Percentiles rank a stretch among this genome's conserved stretches.
Evolutionary conservation across 164 flowering plant species (phyloP).

Genomic region (Cinnamomum chago): DNA sequence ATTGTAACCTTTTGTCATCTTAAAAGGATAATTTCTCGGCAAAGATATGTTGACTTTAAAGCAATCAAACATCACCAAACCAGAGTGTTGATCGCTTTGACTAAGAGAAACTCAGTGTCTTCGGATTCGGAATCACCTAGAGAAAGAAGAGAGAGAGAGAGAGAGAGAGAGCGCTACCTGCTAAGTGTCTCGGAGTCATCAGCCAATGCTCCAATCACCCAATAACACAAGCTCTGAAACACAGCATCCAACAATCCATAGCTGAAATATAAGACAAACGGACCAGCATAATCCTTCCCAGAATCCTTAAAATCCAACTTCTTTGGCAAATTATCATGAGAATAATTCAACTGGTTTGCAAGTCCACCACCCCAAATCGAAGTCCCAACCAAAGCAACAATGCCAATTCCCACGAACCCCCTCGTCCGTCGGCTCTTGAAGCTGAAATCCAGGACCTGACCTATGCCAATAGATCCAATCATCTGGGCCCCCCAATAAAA

Average conservation of each 20-base stretch:
- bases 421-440: constrained; percentile 66
- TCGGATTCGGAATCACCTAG: too few species aligned
- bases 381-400: constrained; percentile 56
- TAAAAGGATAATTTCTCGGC: too few species aligned
- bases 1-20: too few species aligned
- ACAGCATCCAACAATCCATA: constrained; percentile 88
- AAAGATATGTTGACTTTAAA: too few species aligned
- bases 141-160: neutral
- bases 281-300: constrained; percentile 65
- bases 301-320: constrained; percentile 73
- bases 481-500: constrained; percentile 99
- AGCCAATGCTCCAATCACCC: constrained; percentile 93
- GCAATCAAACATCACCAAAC: too few species aligned
- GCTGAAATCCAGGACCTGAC: constrained; percentile 72
- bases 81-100: neutral
- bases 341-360: constrained; percentile 63
- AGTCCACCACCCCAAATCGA: constrained; percentile 90
- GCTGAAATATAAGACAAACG: constrained; percentile 73
- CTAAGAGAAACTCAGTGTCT: neutral
- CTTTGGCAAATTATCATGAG: constrained; percentile 23
- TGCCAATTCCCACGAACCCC: constrained; percentile 59
- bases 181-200: constrained; percentile 88
- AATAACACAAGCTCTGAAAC: constrained; percentile 89
- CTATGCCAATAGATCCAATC: constrained; percentile 77
- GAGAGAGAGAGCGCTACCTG: too few species aligned